phyloP scores from a whole-genome alignment of 371 early-diverging fungal species.

The Cokeromyces recurvatus region DNA sequence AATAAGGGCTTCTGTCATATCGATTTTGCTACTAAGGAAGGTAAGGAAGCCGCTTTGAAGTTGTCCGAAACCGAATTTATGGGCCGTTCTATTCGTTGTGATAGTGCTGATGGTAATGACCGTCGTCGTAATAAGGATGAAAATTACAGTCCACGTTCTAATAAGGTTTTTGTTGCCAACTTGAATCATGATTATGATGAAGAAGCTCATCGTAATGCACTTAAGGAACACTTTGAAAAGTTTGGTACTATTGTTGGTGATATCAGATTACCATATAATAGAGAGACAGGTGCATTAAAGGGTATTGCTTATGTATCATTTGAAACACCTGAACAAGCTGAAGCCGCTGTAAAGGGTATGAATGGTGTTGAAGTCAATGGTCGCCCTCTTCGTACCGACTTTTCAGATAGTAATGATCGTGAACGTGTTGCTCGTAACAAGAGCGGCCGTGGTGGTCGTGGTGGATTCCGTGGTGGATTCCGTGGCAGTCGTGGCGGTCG shows the following conservation, averaged over 20 bases:
- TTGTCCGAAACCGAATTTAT: constrained; percentile 58
- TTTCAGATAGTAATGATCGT: constrained; percentile 47
- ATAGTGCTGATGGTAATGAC: constrained; percentile 29
- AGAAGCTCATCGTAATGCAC: constrained; percentile 80
- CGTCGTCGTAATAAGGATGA: constrained; percentile 24
- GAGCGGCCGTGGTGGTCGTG: constrained; percentile 13
- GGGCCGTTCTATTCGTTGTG: constrained; percentile 60
- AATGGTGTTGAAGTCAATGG: constrained; percentile 66
- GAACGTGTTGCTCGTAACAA: constrained; percentile 7
- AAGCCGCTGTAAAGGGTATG: constrained; percentile 58
- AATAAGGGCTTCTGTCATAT: constrained; percentile 75
- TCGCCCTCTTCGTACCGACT: constrained; percentile 64
- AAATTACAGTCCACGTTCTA: constrained; percentile 33
- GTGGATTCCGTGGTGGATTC: constrained; percentile 13
- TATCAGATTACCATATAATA: constrained; percentile 64
- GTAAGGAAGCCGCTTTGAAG: constrained; percentile 57
- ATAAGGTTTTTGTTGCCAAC: constrained; percentile 91
- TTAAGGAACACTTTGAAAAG: constrained; percentile 72
- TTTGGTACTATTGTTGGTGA: constrained; percentile 75
- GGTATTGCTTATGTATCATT: constrained; percentile 78
- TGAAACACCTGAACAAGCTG: constrained; percentile 55
- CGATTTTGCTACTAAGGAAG: constrained; percentile 56
- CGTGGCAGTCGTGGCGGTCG: constrained; percentile 13
- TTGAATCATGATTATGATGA: constrained; percentile 89
- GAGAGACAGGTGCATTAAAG: constrained; percentile 56